Percentiles rank a stretch among this genome's conserved stretches.
phyloP scores from a whole-genome alignment of 2,329 filamentous ascomycete species.

The Sordariomycetes sp. region DNA sequence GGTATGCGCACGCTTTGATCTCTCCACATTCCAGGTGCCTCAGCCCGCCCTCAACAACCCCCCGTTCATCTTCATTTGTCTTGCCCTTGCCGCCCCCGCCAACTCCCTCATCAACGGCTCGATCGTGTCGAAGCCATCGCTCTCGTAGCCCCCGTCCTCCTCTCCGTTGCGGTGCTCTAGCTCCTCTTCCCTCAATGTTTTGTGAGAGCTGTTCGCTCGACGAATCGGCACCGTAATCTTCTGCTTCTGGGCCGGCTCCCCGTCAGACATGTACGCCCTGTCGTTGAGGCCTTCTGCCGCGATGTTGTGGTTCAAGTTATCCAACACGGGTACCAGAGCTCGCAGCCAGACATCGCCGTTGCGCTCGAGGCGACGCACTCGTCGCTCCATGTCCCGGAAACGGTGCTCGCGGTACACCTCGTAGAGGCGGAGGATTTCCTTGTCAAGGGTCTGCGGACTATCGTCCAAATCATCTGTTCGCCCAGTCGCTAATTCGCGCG shows the following conservation, averaged over 20 bases:
- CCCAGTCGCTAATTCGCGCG: slow-evolving; percentile 10
- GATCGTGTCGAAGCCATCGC: slow-evolving; percentile 26
- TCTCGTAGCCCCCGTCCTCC: slow-evolving; percentile 6
- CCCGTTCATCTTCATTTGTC: slow-evolving; percentile 11
- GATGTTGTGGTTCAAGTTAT: slow-evolving; percentile 19
- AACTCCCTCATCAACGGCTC: slow-evolving; percentile 37
- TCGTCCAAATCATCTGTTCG: slow-evolving; percentile 10
- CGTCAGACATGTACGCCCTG: slow-evolving; percentile 2
- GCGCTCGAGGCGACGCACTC: slow-evolving; percentile 34
- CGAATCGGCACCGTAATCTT: neutral
- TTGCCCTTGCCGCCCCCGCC: slow-evolving; percentile 17
- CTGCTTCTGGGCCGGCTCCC: neutral
- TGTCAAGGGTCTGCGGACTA: slow-evolving; percentile 14
- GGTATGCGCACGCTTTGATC: too few species aligned
- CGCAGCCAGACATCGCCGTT: slow-evolving; percentile 35
- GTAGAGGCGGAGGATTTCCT: slow-evolving; percentile 26
- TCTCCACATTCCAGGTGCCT: too few species aligned
- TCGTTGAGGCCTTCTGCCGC: neutral
- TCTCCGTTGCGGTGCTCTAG: slow-evolving; percentile 3
- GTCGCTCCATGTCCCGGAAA: slow-evolving; percentile 36
- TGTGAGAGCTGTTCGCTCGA: slow-evolving; percentile 2
- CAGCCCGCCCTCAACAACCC: neutral
- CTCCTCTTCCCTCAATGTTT: neutral
- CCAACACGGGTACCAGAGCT: slow-evolving; percentile 33
- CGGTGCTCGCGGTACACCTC: slow-evolving; percentile 31